phyloP scores from a whole-genome alignment of 1,284 basidiomycete species.

The Ceratobasidium sp. region DNA sequence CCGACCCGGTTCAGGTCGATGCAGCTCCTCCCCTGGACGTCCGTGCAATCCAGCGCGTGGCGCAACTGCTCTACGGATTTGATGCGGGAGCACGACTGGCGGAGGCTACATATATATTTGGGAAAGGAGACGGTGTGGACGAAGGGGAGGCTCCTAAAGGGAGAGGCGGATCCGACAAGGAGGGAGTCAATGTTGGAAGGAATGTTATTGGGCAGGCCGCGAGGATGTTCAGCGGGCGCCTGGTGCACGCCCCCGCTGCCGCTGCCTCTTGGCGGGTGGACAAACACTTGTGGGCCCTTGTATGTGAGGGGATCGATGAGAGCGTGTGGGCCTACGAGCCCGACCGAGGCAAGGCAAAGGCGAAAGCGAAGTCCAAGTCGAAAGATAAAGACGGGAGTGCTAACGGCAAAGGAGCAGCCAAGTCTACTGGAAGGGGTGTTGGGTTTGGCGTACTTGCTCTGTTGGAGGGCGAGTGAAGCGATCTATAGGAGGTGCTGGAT shows the following conservation, averaged over 20 bases:
- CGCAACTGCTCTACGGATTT: constrained; percentile 67
- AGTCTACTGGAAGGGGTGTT: constrained; percentile 36
- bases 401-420: constrained; percentile 1
- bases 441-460: constrained; percentile 50
- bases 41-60: constrained; percentile 72
- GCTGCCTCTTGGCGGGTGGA: constrained; percentile 27
- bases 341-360: constrained; percentile 49
- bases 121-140: constrained; percentile 44
- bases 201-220: constrained; percentile 57
- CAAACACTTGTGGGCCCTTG: constrained; percentile 59
- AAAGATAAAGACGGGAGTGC: constrained; percentile 47
- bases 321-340: constrained; percentile 52
- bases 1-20: constrained; percentile 2
- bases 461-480: constrained; percentile 44
- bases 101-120: constrained; percentile 57
- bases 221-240: constrained; percentile 62
- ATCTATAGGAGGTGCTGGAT: background rate
- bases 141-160: constrained; percentile 42
- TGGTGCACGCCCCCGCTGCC: constrained; percentile 56
- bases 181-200: constrained; percentile 49
- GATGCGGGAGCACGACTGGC: constrained; percentile 65
- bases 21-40: constrained; percentile 53
- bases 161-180: constrained; percentile 49
- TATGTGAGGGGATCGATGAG: constrained; percentile 59
- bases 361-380: constrained; percentile 46